Conservation (phyloP, 2,329 filamentous ascomycete species). For the Aureobasidium sp. region DNA sequence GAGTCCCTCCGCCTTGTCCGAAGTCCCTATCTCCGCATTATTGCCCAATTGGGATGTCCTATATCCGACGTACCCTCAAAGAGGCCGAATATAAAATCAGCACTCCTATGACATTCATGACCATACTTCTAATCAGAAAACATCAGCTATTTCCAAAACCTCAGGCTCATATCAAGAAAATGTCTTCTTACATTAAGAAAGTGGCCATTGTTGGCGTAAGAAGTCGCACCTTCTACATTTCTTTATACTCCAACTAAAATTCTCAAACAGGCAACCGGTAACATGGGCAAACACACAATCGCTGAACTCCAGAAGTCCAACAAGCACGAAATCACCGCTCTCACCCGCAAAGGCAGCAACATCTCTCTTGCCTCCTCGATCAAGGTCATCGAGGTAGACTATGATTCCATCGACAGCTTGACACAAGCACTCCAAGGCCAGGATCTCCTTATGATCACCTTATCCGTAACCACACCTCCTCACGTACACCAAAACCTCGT, state of each 20-base stretch:
- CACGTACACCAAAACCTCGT: constrained; percentile 25
- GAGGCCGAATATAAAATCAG: too few relatives aligned
- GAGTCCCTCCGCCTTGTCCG: background rate
- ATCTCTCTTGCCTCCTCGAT: constrained; percentile 30
- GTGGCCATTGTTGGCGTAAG: constrained; percentile 35
- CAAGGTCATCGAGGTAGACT: constrained; percentile 23
- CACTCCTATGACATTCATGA: too few relatives aligned
- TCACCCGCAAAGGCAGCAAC: constrained; percentile 34
- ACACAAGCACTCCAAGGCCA: constrained; percentile 27
- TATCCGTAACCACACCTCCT: constrained; percentile 23
- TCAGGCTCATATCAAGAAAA: background rate
- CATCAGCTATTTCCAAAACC: too few relatives aligned
- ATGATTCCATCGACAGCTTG: constrained; percentile 21
- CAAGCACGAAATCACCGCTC: constrained; percentile 32
- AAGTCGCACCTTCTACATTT: background rate
- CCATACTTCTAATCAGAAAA: too few relatives aligned
- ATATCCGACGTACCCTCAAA: background rate
- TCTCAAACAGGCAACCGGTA: constrained; percentile 24
- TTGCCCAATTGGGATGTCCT: background rate
- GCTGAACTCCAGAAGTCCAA: constrained; percentile 27
- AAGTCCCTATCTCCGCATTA: background rate
- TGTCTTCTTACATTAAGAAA: constrained; percentile 25
- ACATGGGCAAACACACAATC: constrained; percentile 28
- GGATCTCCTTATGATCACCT: constrained; percentile 30
- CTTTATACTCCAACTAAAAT: background rate